phyloP scores from a whole-genome alignment of 768 basidiomycete genomes.

The Lactarius pseudohatsudake region DNA sequence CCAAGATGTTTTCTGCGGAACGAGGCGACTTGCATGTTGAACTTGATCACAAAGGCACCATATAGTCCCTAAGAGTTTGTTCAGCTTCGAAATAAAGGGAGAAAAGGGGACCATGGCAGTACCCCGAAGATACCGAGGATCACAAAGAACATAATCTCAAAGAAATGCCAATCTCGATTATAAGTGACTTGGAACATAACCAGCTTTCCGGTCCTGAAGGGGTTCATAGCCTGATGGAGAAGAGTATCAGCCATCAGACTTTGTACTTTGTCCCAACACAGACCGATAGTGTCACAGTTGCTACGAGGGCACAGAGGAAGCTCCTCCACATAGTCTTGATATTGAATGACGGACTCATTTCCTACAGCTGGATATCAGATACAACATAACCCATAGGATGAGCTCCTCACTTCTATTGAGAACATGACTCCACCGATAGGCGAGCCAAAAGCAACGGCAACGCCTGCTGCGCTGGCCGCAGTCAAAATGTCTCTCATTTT shows the following conservation, averaged over 20 bases:
- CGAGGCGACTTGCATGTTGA: conserved; percentile 92
- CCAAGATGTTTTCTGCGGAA: conserved; percentile 90
- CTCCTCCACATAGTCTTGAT: conserved; percentile 99
- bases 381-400: conserved; percentile 1
- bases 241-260: neutral
- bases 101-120: conserved; percentile 6
- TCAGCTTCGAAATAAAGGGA: conserved; percentile 2
- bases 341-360: conserved; percentile 98
- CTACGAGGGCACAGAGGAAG: conserved; percentile 95
- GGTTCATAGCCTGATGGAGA: conserved; percentile 83
- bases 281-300: conserved; percentile 93
- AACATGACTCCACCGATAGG: conserved; percentile 98
- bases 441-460: conserved; percentile 97
- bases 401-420: conserved; percentile 80
- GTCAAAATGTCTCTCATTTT: conserved; percentile 91
- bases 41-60: conserved; percentile 95
- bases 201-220: conserved; percentile 95
- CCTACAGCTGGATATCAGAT: conserved; percentile 47
- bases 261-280: conserved; percentile 37
- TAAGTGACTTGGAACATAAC: conserved; percentile 98
- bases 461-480: conserved; percentile 95
- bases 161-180: conserved; percentile 98
- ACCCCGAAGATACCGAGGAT: conserved; percentile 96
- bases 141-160: conserved; percentile 95
- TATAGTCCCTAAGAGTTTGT: conserved; percentile 74